Conservation (phyloP, 1,284 basidiomycete species). For the Ustilago xerochloae region DNA sequence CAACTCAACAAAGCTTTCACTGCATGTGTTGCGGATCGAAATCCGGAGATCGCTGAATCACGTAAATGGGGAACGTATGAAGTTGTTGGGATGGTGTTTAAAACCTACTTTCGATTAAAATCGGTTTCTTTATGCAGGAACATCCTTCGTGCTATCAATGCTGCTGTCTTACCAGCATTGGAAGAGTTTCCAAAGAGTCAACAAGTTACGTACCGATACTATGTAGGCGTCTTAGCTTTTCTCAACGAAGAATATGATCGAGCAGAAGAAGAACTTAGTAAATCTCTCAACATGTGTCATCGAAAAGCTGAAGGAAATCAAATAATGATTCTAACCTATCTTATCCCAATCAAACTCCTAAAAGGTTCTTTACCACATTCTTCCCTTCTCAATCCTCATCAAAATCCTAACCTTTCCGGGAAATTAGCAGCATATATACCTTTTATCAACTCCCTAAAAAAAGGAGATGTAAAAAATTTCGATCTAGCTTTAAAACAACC, state of each 20-base stretch:
- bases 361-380: slow-evolving; percentile 83
- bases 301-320: slow-evolving; percentile 77
- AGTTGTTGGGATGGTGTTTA: slow-evolving; percentile 88
- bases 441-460: slow-evolving; percentile 81
- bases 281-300: slow-evolving; percentile 84
- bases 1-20: slow-evolving; percentile 92
- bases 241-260: slow-evolving; percentile 83
- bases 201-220: slow-evolving; percentile 83
- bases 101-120: slow-evolving; percentile 94
- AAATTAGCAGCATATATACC: slow-evolving; percentile 81
- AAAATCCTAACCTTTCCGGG: slow-evolving; percentile 73
- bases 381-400: slow-evolving; percentile 72
- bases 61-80: slow-evolving; percentile 94
- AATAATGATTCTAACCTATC: slow-evolving; percentile 87
- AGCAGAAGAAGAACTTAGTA: slow-evolving; percentile 84
- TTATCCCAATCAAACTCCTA: slow-evolving; percentile 87
- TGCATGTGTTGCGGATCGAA: slow-evolving; percentile 85
- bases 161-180: slow-evolving; percentile 86
- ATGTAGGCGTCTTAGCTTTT: slow-evolving; percentile 92
- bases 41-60: slow-evolving; percentile 75
- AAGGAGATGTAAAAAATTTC: slow-evolving; percentile 82
- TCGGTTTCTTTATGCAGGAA: slow-evolving; percentile 91
- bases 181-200: slow-evolving; percentile 82
- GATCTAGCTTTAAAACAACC: slow-evolving; percentile 76
- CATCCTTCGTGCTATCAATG: slow-evolving; percentile 86